phyloP scores from a whole-genome alignment of 2,329 filamentous ascomycete genomes.

The Aureobasidium uvarum region DNA sequence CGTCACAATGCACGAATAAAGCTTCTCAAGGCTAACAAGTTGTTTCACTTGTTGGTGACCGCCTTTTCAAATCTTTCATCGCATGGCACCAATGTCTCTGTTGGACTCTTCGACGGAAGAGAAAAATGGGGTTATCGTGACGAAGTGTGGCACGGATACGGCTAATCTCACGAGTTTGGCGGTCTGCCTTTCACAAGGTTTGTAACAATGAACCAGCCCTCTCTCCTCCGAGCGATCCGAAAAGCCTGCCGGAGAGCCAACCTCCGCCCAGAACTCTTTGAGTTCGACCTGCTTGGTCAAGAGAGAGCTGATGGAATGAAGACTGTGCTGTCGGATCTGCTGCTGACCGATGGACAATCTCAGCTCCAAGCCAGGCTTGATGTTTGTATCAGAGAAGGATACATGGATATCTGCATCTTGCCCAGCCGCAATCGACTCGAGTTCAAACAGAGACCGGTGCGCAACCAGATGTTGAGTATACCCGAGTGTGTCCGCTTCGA shows the following conservation, averaged over 20 bases:
- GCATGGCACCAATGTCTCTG: neutral
- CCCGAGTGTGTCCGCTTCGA: neutral
- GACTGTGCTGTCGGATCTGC: neutral
- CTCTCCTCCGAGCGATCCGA: neutral
- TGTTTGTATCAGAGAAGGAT: neutral
- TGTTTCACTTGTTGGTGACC: neutral
- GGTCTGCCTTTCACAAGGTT: neutral
- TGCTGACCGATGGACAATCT: neutral
- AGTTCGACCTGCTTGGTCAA: neutral
- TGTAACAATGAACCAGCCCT: no score
- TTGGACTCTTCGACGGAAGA: neutral
- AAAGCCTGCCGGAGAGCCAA: no score
- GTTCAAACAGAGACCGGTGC: neutral
- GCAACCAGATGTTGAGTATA: neutral
- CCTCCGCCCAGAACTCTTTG: neutral
- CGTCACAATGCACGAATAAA: neutral
- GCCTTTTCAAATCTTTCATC: neutral
- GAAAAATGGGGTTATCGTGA: no score
- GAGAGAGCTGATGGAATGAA: neutral
- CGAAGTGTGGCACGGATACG: neutral
- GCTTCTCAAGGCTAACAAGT: neutral
- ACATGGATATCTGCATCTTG: neutral
- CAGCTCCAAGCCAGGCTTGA: neutral
- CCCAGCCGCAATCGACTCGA: neutral
- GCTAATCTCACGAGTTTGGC: neutral